Conservation (phyloP, 1,284 basidiomycete genomes). For the Erythrobasidium hasegawianum region DNA sequence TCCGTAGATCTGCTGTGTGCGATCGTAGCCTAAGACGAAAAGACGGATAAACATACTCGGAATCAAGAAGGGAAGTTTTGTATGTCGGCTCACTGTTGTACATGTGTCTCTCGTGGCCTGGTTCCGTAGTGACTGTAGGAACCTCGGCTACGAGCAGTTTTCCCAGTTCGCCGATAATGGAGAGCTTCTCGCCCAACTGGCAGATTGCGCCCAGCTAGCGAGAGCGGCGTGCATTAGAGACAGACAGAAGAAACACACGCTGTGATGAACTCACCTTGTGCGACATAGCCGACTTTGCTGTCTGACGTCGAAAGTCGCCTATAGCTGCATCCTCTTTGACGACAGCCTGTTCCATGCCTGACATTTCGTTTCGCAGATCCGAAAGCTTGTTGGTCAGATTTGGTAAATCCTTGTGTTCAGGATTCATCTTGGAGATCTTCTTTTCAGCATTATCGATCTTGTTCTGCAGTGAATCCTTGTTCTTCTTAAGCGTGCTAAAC, state of each 20-base stretch:
- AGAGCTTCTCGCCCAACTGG: conserved; percentile 46
- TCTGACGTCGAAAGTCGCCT: conserved; percentile 39
- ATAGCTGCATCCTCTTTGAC: conserved; percentile 44
- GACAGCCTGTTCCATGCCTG: conserved; percentile 45
- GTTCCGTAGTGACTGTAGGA: conserved; percentile 41
- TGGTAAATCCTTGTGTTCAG: conserved; percentile 46
- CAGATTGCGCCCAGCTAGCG: conserved; percentile 44
- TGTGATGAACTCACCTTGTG: too few species aligned
- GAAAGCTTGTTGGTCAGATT: conserved; percentile 37
- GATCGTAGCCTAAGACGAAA: conserved; percentile 35
- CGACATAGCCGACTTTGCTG: conserved; percentile 36
- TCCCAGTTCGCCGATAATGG: conserved; percentile 45
- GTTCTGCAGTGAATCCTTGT: conserved; percentile 41
- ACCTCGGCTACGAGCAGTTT: conserved; percentile 46
- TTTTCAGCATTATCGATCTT: conserved; percentile 44
- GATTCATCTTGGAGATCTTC: conserved; percentile 46
- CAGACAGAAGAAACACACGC: too few species aligned
- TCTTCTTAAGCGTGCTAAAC: conserved; percentile 41
- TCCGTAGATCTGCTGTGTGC: conserved; percentile 42
- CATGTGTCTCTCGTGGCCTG: conserved; percentile 38
- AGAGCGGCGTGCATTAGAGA: too few species aligned
- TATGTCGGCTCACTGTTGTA: conserved; percentile 42
- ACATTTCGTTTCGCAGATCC: conserved; percentile 45
- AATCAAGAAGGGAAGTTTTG: background rate
- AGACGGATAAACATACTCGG: background rate